Evolutionary conservation across 441 rosid genomes (phyloP).

Genomic region (Lagerstroemia fauriei): DNA sequence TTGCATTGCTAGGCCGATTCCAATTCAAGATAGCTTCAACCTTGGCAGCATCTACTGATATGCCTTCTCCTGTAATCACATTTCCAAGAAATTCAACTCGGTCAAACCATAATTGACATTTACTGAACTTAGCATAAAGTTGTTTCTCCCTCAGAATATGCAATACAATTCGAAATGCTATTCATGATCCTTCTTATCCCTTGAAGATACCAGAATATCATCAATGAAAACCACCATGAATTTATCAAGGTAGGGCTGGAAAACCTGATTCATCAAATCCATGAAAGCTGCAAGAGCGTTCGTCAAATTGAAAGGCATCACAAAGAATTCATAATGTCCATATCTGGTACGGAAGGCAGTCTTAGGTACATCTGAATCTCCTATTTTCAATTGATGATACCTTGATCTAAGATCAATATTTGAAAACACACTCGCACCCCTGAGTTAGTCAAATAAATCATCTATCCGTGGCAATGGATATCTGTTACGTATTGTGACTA

Average conservation of each 20-base stretch:
- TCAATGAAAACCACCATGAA: not conserved
- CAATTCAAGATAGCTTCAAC: not conserved
- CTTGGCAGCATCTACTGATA: not conserved
- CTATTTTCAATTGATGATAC: constrained; percentile 2
- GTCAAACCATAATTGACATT: not conserved
- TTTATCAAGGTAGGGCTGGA: not conserved
- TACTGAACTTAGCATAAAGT: not conserved
- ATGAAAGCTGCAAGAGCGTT: not conserved
- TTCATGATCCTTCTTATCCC: not conserved
- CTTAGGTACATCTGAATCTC: not conserved
- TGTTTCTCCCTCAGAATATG: not conserved
- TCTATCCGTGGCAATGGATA: not conserved
- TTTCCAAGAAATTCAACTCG: not conserved
- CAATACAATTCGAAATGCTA: not conserved
- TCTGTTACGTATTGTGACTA: not conserved
- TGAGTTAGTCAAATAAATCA: not conserved
- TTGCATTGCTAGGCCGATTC: not conserved
- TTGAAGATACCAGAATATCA: not conserved
- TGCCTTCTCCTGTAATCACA: not conserved
- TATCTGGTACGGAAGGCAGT: not conserved
- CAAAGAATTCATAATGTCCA: constrained; percentile 10
- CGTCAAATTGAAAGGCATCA: not conserved
- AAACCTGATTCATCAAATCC: not conserved
- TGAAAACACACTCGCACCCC: not conserved
- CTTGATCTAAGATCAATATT: constrained; percentile 7